Base-by-base conservation (phyloP, 2,329 filamentous ascomycete species). In the Pseudocercospora musae region DNA sequence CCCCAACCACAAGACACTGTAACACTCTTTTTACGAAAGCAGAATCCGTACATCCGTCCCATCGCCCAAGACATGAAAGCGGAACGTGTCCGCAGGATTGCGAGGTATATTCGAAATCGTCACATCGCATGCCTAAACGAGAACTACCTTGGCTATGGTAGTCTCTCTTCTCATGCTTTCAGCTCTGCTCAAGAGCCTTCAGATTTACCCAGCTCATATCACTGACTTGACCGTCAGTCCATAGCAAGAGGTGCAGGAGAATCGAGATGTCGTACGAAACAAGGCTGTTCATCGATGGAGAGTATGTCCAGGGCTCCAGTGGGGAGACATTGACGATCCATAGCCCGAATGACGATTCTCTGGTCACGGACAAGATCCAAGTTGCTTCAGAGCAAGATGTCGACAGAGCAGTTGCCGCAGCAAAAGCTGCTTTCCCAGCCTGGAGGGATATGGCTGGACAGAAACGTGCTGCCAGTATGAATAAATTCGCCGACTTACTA, bases 381-480 rank as follows among this genome's bases (percentile, higher is more conserved):
- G 64, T 69, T 48, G 85, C 83, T 37, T 85, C 85, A 2, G 79
- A 83, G 50, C 74, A 79, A 3, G 80, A 87, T 67, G 82, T 84
- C 54, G 77, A 79, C 9, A 79, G 84, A 62, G 87, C 87, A 20
- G 76, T 83, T n/a, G 76, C 77, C 7, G 83, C 87, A 18, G 89
- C 90, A 9, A 0, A 79, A 85, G 21, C 79, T 81, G 18, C 90
- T 90, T 1, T 88, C 90, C 74, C 83, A 82, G 42, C 77, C 60
- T 96, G 91, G 91, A 81, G 83, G 42, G 84, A 83, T 66, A 84
- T 83, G 2, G 85, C 69, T 82, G 53, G 83, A 85, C 3, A 71
- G 78, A 66, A 81, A 33, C 87, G 89, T 25, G 85, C 90, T 23
- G 84, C 89, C 64, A 85, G 94, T 64, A 83, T 95, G 67, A 78